Evolutionary conservation across 331 rosid species (phyloP), one percentile per base, ranked within the genome.

Genomic region (Acacia concinna): DNA sequence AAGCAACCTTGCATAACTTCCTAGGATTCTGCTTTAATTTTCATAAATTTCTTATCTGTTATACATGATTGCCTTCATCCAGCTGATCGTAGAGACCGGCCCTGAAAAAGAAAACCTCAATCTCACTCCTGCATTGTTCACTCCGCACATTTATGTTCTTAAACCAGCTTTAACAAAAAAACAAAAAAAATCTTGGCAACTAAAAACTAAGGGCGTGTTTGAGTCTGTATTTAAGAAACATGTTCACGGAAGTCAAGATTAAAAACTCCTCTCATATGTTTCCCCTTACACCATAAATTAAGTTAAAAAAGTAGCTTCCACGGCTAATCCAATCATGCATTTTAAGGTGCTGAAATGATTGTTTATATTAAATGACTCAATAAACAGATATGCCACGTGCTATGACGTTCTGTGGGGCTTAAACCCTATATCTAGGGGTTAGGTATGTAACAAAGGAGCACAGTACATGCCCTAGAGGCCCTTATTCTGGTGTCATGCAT

Each of bases 21-120:
- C 67, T 38, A 56, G 68, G 78, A 74, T 74, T 56, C 78, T 57
- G 18, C 63, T 49, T 49, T 20, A 18, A 15, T 57, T 56, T 56
- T 25, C 34, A 27, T 59, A 2, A 14, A 5, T 21, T 12, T n/a
- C 30, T 56, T 56, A 3, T 23, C 23, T 38, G 20, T 52, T 52
- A 2, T 17, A 11, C 34, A 5, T 17, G 5, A 1, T 32, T 20
- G 8, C 4, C 3, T 71, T 43, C 2, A 25, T 27, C 38, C 38
- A 32, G 65, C 64, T 21, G 6, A 72, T 2, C 41, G 12, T 38
- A 10, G 46, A 18, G 30, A 28, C 4, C 25, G 59, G 47, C 62
- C n/a, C 37, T 38, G 49, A n/a, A 20, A 40, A 41, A 14, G 4
- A 17, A 62, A 23, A 25, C 46, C 52, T 38, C 52, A 68, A 68